phyloP scores from a whole-genome alignment of 352 stramenopile species.

The Phytopythium cucurbitacearum region DNA sequence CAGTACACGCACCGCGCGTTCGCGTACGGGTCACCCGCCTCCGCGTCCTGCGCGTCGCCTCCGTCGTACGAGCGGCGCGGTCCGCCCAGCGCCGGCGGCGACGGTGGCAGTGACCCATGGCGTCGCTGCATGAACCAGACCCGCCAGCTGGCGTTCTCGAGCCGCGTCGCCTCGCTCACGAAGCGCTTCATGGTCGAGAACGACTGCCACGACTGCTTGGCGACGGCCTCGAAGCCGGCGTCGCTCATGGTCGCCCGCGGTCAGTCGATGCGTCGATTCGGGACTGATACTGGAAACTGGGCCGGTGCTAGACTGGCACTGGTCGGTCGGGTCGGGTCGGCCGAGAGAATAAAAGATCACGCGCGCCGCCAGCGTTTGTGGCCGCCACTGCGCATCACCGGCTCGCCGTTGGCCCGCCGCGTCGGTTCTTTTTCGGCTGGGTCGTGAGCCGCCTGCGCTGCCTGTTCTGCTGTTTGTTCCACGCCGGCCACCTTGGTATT shows the following conservation, averaged over 20 bases:
- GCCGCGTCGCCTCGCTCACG: conserved; percentile 67
- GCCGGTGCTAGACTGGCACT: neutral
- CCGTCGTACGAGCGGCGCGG: neutral
- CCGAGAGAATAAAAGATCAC: neutral
- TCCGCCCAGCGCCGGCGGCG: neutral
- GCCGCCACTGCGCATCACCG: neutral
- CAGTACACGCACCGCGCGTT: conserved; percentile 68
- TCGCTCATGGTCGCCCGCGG: conserved; percentile 22
- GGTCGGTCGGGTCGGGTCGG: neutral
- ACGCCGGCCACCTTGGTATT: too few relatives aligned
- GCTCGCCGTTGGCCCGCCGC: too few relatives aligned
- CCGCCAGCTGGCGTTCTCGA: conserved; percentile 84
- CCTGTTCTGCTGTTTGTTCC: too few relatives aligned
- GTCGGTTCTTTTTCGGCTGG: too few relatives aligned
- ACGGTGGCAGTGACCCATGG: neutral
- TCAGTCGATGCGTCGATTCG: conserved; percentile 6
- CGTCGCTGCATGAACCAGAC: conserved; percentile 73
- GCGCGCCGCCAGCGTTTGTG: neutral
- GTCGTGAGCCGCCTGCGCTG: too few relatives aligned
- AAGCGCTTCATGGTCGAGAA: conserved; percentile 87
- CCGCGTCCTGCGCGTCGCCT: conserved; percentile 18
- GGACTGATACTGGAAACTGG: too few relatives aligned
- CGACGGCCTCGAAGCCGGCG: conserved; percentile 56
- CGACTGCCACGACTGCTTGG: conserved; percentile 84
- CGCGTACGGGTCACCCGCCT: conserved; percentile 14